These are phyloP conservation scores for Aspergillus costaricaensis DNA, from an alignment of 2,329 filamentous ascomycete species.

Conservation along the genomic window DNA sequence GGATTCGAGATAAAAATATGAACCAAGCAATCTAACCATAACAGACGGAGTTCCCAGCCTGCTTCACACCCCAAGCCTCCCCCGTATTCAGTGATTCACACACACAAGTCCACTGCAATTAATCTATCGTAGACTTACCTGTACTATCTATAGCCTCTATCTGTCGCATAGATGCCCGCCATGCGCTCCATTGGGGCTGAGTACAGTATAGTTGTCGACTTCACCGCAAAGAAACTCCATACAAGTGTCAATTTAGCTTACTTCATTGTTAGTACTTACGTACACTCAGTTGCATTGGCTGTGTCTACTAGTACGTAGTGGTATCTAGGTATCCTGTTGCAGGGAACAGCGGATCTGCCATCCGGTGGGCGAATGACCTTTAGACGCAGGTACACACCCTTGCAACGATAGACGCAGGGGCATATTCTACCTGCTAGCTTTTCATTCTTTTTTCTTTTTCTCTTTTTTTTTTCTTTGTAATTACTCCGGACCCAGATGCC, in stretches of 20 bases:
- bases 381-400: neutral
- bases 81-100: neutral
- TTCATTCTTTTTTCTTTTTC: neutral
- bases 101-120: neutral
- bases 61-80: neutral
- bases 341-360: slow-evolving; percentile 4
- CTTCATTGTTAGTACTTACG: neutral
- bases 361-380: neutral
- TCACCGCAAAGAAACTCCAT: neutral
- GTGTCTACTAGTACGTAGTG: neutral
- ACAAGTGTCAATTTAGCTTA: too few species aligned
- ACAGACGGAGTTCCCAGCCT: neutral
- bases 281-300: too few species aligned
- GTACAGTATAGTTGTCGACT: neutral
- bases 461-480: too few species aligned
- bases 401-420: neutral
- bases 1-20: neutral
- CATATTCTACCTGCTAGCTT: neutral
- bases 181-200: neutral
- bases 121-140: neutral
- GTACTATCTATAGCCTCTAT: neutral
- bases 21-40: neutral
- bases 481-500: neutral
- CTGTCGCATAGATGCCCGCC: neutral
- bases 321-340: neutral